These are phyloP conservation scores for Pleurotus salmoneostramineus DNA, from an alignment of 768 basidiomycete genomes.

Conservation along the genomic window DNA sequence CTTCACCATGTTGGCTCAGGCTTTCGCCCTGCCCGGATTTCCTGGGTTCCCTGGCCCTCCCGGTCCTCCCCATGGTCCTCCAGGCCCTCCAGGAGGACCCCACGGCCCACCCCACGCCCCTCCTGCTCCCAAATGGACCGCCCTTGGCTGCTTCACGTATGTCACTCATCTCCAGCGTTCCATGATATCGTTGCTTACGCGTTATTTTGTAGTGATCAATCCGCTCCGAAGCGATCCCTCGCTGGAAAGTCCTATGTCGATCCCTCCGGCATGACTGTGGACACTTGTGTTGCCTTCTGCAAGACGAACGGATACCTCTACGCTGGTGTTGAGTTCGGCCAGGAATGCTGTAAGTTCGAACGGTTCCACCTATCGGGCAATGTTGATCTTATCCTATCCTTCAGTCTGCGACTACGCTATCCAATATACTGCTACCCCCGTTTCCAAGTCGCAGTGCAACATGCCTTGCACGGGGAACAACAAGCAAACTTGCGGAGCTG, in stretches of 20 bases:
- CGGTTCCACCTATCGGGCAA: neutral
- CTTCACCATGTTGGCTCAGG: neutral
- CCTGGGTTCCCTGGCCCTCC: neutral
- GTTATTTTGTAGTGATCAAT: slow-evolving; percentile 32
- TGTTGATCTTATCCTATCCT: neutral
- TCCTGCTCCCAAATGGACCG: neutral
- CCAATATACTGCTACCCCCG: slow-evolving; percentile 23
- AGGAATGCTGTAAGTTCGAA: slow-evolving; percentile 44
- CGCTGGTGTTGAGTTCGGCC: slow-evolving; percentile 48
- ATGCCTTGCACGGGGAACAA: slow-evolving; percentile 39
- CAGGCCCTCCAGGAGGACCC: neutral
- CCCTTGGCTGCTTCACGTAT: neutral
- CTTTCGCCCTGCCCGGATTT: neutral
- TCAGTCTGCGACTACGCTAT: slow-evolving; percentile 42
- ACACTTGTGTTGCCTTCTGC: slow-evolving; percentile 14
- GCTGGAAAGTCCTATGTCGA: slow-evolving; percentile 28
- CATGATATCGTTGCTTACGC: neutral
- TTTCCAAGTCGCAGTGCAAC: slow-evolving; percentile 27
- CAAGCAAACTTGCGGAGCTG: slow-evolving; percentile 39
- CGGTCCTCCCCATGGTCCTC: neutral
- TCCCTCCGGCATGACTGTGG: slow-evolving; percentile 41
- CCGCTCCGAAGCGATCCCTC: slow-evolving; percentile 34
- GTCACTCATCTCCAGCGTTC: neutral
- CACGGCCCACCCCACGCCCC: neutral
- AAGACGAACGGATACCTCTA: slow-evolving; percentile 28